Evolutionary conservation across 83 land plant species (phyloP), one percentile per base, ranked within the genome.

Genomic region (Picea mariana): DNA sequence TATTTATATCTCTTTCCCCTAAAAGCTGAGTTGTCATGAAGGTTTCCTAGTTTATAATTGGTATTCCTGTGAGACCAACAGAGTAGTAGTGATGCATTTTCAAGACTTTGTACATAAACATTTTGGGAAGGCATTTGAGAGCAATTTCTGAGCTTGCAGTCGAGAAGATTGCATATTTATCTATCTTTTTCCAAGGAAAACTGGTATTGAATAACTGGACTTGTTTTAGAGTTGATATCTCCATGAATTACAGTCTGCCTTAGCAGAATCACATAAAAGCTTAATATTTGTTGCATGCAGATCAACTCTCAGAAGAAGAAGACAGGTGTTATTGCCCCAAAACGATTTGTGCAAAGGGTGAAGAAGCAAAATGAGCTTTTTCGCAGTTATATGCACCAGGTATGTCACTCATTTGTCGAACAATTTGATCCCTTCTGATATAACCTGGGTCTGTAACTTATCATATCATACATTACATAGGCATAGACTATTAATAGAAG

Each of bases 341-440:
- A 91, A 84, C 90, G 96, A 23, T 96, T 96, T 89, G 98, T 96
- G 24, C 96, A 93, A 82, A 91, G 98, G 85, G 85, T 96, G 79
- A 95, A 90, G 91, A 96, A 96, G 79, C 88, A 96, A 82, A 95
- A 96, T 88, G 99, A 96, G 78, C 89, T 95, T 76, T 96, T 96
- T 78, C 95, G 99, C 34, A 91, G 97, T 84, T 96, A 93, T 81
- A 96, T 96, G 99, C 99, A 96, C 69, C 98, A 93, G 93, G 95
- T 93, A 81, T 67, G 75, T 69, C 17, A 11, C 9, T 44, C 49
- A 44, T 55, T 12, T 55, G 58, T 55, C 15, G 13, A 55, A 55
- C 15, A 55, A 55, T 55, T 12, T 55, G 58, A 12, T 55, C 12
- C 15, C 12, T 55, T 55, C 58, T 55, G 3, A 55, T 55, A 55